These are phyloP conservation scores for Citrullus amarus DNA, from an alignment of 306 rosid species.

Conservation along the genomic window DNA sequence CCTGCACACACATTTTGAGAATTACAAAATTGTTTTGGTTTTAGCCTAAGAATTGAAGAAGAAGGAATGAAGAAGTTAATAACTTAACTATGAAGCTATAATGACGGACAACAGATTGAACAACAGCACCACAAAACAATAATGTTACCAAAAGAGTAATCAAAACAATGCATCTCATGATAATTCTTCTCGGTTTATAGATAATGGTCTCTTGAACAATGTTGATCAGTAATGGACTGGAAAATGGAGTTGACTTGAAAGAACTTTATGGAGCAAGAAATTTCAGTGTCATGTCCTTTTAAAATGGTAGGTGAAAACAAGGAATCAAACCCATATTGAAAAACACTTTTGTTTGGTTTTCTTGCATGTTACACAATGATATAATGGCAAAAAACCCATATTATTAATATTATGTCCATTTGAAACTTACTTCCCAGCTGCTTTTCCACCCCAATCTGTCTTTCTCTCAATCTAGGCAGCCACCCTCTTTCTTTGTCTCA, in stretches of 20 bases:
- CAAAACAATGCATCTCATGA: not conserved
- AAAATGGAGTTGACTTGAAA: not conserved
- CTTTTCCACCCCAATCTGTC: not conserved
- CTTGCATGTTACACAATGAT: slow-evolving; percentile 19
- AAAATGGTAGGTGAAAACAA: slow-evolving; percentile 31
- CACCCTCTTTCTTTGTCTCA: slow-evolving; percentile 3
- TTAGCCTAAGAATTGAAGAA: too few relatives aligned
- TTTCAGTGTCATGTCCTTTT: slow-evolving; percentile 24
- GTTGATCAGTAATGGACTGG: too few relatives aligned
- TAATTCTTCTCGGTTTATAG: not conserved
- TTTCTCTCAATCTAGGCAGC: not conserved
- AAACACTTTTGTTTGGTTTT: slow-evolving; percentile 17
- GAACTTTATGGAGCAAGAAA: not conserved
- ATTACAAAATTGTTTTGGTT: too few relatives aligned
- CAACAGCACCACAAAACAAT: slow-evolving; percentile 27
- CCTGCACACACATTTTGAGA: slow-evolving; percentile 20
- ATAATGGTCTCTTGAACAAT: not conserved
- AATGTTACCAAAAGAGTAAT: slow-evolving; percentile 30
- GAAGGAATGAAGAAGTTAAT: slow-evolving; percentile 16
- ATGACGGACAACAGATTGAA: slow-evolving; percentile 43
- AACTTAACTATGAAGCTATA: slow-evolving; percentile 30
- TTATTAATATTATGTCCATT: not conserved
- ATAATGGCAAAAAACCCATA: not conserved
- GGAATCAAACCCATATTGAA: slow-evolving; percentile 17
- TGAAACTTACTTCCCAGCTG: slow-evolving; percentile 14